Evolutionary conservation across 805 yeast genomes (phyloP).

Genomic region (Metschnikowia colocasiae): DNA sequence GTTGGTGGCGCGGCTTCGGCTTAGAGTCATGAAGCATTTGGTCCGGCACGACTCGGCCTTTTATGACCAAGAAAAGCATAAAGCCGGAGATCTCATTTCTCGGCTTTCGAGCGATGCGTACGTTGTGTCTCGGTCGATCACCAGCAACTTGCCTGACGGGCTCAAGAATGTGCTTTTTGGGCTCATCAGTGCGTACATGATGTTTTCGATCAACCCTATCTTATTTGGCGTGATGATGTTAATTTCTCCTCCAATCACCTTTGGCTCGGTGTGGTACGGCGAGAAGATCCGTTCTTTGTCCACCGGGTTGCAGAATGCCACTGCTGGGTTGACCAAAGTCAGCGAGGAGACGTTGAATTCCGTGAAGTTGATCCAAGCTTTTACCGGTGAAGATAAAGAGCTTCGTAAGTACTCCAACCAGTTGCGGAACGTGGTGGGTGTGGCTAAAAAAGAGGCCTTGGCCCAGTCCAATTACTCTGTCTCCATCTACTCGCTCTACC

Average conservation of each 20-base stretch:
- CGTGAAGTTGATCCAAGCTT: constrained; percentile 41
- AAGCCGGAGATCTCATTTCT: constrained; percentile 45
- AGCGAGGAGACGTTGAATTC: constrained; percentile 43
- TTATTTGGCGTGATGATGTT: constrained; percentile 42
- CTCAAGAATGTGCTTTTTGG: constrained; percentile 42
- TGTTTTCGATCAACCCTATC: constrained; percentile 41
- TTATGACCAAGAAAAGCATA: constrained; percentile 42
- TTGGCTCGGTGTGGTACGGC: constrained; percentile 45
- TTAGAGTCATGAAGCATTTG: constrained; percentile 40
- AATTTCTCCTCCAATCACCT: constrained; percentile 44
- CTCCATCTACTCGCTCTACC: constrained; percentile 40
- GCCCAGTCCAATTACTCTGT: constrained; percentile 44
- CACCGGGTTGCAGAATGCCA: constrained; percentile 40
- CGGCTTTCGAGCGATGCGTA: constrained; percentile 45
- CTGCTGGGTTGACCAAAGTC: constrained; percentile 43
- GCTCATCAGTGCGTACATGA: constrained; percentile 41
- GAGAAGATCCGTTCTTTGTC: constrained; percentile 40
- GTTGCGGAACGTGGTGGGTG: constrained; percentile 38
- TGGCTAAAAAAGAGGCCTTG: constrained; percentile 42
- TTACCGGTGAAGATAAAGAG: constrained; percentile 42
- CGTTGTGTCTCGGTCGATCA: constrained; percentile 42
- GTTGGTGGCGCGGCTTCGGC: constrained; percentile 40
- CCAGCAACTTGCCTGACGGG: constrained; percentile 44
- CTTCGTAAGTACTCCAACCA: constrained; percentile 36
- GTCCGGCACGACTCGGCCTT: constrained; percentile 41